phyloP scores from a whole-genome alignment of 495 filamentous ascomycete genomes.

The Opeltia flavorubescens region DNA sequence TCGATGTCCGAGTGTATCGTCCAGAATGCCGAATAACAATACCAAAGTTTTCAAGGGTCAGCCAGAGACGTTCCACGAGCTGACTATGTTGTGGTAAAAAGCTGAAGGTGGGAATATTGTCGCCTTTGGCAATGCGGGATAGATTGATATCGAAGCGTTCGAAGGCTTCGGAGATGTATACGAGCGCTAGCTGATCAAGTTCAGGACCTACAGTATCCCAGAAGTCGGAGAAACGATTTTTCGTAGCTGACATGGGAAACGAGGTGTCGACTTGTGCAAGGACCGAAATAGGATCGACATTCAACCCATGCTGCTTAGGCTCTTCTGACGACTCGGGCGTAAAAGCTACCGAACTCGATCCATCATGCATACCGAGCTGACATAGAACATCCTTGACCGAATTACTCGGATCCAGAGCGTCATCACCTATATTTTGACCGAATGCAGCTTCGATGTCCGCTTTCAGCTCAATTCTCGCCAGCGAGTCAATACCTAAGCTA shows the following conservation, averaged over 20 bases:
- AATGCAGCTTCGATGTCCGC: too few relatives aligned
- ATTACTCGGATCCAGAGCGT: too few relatives aligned
- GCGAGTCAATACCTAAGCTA: not conserved
- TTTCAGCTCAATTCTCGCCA: too few relatives aligned
- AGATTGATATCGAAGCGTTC: slow-evolving; percentile 19
- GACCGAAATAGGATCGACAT: slow-evolving; percentile 5
- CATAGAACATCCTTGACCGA: too few relatives aligned
- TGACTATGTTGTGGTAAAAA: slow-evolving; percentile 17
- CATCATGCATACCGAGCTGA: too few relatives aligned
- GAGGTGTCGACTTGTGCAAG: not conserved
- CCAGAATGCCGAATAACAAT: slow-evolving; percentile 3
- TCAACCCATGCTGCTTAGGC: too few relatives aligned
- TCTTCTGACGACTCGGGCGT: too few relatives aligned
- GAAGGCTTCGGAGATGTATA: slow-evolving; percentile 27
- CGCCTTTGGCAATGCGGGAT: slow-evolving; percentile 9
- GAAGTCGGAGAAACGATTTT: slow-evolving; percentile 14
- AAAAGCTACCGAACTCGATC: too few relatives aligned
- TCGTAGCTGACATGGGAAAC: slow-evolving; percentile 3
- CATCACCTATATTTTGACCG: too few relatives aligned
- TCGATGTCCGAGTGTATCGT: slow-evolving; percentile 1
- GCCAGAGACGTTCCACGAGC: slow-evolving; percentile 19
- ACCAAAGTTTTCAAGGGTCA: slow-evolving; percentile 19
- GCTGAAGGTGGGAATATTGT: slow-evolving; percentile 13
- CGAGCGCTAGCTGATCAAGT: slow-evolving; percentile 20
- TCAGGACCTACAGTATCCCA: slow-evolving; percentile 18